These are phyloP conservation scores for Sugiyamaella marilandica DNA, from an alignment of 805 yeast genomes.

Conservation along the genomic window DNA sequence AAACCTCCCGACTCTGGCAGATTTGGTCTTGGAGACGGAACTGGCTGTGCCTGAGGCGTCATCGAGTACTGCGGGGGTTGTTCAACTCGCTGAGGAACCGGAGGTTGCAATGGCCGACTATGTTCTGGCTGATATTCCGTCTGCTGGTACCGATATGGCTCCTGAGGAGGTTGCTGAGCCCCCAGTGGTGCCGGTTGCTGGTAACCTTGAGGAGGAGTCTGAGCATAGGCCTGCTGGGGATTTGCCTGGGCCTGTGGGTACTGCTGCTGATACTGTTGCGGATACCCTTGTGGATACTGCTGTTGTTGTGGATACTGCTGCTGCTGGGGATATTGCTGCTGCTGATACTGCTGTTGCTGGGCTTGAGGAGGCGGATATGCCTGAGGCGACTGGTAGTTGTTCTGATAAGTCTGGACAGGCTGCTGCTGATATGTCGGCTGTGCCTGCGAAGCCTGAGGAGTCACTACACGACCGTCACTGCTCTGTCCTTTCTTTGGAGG, in stretches of 20 bases:
- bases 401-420: background rate
- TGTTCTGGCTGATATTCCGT: conserved; percentile 8
- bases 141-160: conserved; percentile 18
- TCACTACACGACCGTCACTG: conserved; percentile 22
- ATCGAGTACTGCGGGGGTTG: background rate
- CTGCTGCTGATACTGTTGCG: conserved; percentile 9
- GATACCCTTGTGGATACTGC: no score
- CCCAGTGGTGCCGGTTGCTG: conserved; percentile 15
- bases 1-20: conserved; percentile 21
- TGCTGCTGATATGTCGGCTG: conserved; percentile 2
- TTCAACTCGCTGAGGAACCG: background rate
- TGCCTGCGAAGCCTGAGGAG: background rate
- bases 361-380: background rate
- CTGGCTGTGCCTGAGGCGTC: background rate
- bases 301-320: conserved; percentile 8
- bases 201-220: background rate
- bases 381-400: background rate
- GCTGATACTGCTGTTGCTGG: background rate
- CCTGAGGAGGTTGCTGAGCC: conserved; percentile 12
- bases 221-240: conserved; percentile 4
- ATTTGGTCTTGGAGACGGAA: conserved; percentile 9
- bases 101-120: conserved; percentile 3
- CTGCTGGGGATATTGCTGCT: conserved; percentile 11
- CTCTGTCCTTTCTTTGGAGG: conserved; percentile 42
- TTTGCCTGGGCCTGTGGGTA: conserved; percentile 14